phyloP scores from a whole-genome alignment of 2,329 filamentous ascomycete species.

The Colletotrichum noveboracense region DNA sequence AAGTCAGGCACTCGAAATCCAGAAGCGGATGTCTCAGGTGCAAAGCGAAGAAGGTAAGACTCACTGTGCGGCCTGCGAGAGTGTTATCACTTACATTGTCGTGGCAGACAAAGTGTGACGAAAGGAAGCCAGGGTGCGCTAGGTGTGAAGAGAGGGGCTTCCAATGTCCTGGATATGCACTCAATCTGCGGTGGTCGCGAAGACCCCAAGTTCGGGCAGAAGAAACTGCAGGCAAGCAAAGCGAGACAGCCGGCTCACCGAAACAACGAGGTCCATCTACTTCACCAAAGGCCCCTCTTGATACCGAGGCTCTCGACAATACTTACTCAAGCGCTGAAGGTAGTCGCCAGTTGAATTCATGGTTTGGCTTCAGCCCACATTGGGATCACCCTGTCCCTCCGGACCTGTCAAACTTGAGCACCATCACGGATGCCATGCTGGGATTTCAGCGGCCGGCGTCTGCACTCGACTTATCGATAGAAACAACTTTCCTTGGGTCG shows the following conservation, averaged over 20 bases:
- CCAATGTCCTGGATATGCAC: conserved; percentile 26
- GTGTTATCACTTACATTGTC: fast-evolving
- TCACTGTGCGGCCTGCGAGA: fast-evolving
- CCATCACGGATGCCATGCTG: background rate
- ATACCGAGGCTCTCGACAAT: fast-evolving
- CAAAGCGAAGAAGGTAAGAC: background rate
- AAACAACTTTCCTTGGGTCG: fast-evolving
- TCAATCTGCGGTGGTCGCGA: conserved; percentile 28
- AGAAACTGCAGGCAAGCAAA: fast-evolving
- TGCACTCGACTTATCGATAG: fast-evolving
- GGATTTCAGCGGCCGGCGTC: background rate
- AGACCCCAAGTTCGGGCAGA: conserved; percentile 21
- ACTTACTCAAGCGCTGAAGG: background rate
- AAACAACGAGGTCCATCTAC: fast-evolving
- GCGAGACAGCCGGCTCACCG: fast-evolving
- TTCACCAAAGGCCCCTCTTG: fast-evolving
- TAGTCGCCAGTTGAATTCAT: background rate
- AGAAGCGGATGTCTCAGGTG: fast-evolving
- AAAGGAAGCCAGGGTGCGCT: conserved; percentile 23
- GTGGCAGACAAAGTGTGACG: conserved; percentile 25
- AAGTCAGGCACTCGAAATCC: background rate
- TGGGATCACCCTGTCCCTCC: background rate
- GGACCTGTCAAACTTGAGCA: background rate
- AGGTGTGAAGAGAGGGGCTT: conserved; percentile 25
- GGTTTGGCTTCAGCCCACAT: background rate